Conservation (phyloP, 805 yeast species). For the Cyberlindnera meyerae region DNA sequence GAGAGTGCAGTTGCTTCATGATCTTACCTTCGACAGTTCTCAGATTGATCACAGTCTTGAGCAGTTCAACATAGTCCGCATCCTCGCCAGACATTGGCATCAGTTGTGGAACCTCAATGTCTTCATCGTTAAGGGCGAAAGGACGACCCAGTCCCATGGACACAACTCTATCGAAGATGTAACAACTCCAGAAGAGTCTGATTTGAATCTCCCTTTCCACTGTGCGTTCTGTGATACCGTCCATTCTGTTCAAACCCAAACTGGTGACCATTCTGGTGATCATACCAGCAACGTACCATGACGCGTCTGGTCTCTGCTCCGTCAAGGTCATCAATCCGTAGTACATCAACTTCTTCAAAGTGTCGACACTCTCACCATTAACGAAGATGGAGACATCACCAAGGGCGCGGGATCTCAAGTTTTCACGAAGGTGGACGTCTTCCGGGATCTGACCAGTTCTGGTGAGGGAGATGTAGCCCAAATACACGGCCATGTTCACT, state of each 20-base stretch:
- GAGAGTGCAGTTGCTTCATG: conserved; percentile 41
- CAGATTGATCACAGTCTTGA: conserved; percentile 38
- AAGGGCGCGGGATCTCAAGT: conserved; percentile 39
- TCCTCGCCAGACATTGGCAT: conserved; percentile 37
- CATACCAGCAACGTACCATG: conserved; percentile 50
- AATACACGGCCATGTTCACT: conserved; percentile 47
- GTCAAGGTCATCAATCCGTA: conserved; percentile 47
- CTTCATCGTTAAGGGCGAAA: conserved; percentile 43
- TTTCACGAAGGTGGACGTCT: conserved; percentile 35
- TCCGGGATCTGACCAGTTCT: conserved; percentile 34
- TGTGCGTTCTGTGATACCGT: conserved; percentile 10
- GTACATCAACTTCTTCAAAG: conserved; percentile 38
- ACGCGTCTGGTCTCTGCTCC: conserved; percentile 43
- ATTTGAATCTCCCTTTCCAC: conserved; percentile 29
- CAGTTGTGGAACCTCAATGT: conserved; percentile 43
- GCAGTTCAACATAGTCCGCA: conserved; percentile 35
- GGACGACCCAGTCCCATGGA: conserved; percentile 47
- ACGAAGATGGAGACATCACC: conserved; percentile 34
- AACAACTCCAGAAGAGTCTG: conserved; percentile 46
- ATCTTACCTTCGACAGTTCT: conserved; percentile 45
- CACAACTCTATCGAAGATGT: conserved; percentile 43
- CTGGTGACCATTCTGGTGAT: conserved; percentile 40
- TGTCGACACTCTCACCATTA: conserved; percentile 34
- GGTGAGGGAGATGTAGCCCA: conserved; percentile 48
- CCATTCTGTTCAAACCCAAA: conserved; percentile 40